Percentiles rank a stretch among this genome's conserved stretches.
Evolutionary conservation across 257 asterid species (phyloP).

Genomic region (Solanum virginianum): DNA sequence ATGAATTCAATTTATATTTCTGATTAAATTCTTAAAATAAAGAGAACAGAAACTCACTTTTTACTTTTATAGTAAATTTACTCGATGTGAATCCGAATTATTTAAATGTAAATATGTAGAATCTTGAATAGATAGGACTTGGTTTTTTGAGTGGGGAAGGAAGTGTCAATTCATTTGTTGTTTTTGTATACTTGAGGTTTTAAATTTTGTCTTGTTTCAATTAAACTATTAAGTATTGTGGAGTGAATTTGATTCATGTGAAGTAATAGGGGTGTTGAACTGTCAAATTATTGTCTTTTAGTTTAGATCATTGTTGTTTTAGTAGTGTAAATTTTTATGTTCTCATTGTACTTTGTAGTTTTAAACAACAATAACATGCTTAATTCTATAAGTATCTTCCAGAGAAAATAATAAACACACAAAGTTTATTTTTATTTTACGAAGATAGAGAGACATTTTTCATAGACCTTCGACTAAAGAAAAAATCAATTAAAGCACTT

Average conservation of each 20-base stretch:
- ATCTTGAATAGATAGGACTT: too few species aligned
- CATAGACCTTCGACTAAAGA: accelerated
- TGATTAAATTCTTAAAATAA: too few species aligned
- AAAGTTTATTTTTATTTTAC: not conserved
- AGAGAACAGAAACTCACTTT: too few species aligned
- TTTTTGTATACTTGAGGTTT: not conserved
- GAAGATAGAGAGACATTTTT: accelerated
- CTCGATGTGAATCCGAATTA: too few species aligned
- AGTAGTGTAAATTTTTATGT: not conserved
- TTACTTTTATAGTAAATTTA: too few species aligned
- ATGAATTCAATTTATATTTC: too few species aligned
- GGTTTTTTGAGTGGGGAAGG: not conserved
- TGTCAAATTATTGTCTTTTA: slow-evolving; percentile 29
- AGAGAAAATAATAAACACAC: not conserved
- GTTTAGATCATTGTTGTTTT: slow-evolving; percentile 14
- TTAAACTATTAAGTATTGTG: not conserved
- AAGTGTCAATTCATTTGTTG: not conserved
- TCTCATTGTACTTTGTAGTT: not conserved
- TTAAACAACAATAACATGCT: not conserved
- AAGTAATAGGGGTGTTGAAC: slow-evolving; percentile 46
- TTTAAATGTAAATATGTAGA: too few species aligned
- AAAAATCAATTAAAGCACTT: not conserved
- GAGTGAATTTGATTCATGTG: slow-evolving; percentile 32
- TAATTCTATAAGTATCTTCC: not conserved
- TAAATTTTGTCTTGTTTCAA: not conserved